Base-by-base conservation (phyloP, 768 basidiomycete genomes). In the Xanthoconium stramineum region DNA sequence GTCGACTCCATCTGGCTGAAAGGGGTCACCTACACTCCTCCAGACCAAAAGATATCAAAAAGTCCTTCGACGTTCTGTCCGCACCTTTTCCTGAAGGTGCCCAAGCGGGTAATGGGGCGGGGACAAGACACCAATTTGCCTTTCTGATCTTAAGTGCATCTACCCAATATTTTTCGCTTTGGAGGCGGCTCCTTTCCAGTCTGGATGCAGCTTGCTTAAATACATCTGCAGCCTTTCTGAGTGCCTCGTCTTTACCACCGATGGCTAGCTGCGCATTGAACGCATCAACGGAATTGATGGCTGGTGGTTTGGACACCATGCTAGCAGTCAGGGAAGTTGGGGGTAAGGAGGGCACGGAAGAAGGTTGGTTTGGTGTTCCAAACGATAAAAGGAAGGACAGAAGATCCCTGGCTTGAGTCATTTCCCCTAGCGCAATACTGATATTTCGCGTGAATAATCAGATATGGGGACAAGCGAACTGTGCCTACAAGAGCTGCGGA, bases 31-130 rank as follows among this genome's bases (percentile, higher is more conserved):
- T 54, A 93, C 91, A 88, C 74, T 89, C 86, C 72, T 91, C 90
- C 12, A 94, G 71, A 13, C 90, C 89, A 63, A 85, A 92, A 4
- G 88, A 85, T 53, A 94, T 77, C 45, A 90, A 70, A 63, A 93
- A 91, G 63, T 94, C 91, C 61, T 85, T 91, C 0, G 87, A 82
- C 5, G 90, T 87, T 71, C 82, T 85, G 65, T 92, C 91, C 9
- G 86, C 82, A 29, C 88, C 88, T 71, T 89, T 90, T 14, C 87
- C 89, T 0, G 78, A 84, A 1, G 83, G 75, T 28, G 86, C 80
- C 38, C 89, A 89, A 39, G 75, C 73, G 14, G 88, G 90, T 38
- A 91, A 77, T 24, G 91, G 90, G 10, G 90, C 88, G 33, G 90
- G 88, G 42, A 87, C 81, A 35, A 94, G 73, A 14, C 86, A 80